phyloP scores from a whole-genome alignment of 495 filamentous ascomycete genomes.

The Extremus antarcticus region DNA sequence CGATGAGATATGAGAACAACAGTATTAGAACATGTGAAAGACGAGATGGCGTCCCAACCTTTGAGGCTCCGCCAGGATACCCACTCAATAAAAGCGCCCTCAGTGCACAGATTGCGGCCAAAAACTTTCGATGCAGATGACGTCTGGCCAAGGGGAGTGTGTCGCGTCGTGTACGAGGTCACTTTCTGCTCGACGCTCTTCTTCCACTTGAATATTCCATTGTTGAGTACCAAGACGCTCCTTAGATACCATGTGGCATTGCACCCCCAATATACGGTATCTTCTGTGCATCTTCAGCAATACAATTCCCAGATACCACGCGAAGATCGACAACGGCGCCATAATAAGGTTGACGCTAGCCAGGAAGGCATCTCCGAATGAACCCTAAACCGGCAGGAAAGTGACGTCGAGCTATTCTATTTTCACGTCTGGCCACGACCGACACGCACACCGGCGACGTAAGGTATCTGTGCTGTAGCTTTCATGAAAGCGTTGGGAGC shows the following conservation, averaged over 20 bases:
- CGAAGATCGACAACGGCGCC: not conserved
- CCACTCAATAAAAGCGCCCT: not conserved
- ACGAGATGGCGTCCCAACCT: not conserved
- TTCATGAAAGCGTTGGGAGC: not conserved
- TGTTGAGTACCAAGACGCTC: no score
- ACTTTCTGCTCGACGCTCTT: no score
- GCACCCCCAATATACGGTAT: no score
- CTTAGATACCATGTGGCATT: no score
- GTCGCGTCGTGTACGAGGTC: no score
- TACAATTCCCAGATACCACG: not conserved
- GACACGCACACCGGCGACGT: not conserved
- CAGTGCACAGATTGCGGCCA: not conserved
- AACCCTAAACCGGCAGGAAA: not conserved
- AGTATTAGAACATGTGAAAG: not conserved
- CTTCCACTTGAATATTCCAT: no score
- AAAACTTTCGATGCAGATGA: not conserved
- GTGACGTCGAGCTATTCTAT: not conserved
- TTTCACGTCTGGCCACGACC: not conserved
- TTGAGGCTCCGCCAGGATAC: not conserved
- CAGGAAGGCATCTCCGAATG: not conserved
- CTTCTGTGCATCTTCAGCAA: no score
- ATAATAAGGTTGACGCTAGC: not conserved
- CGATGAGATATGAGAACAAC: no score
- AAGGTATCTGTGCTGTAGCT: slow-evolving; percentile 1
- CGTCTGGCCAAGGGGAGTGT: no score